Evolutionary conservation across 2,329 filamentous ascomycete species (phyloP).

Genomic region (Fusarium burgessii): DNA sequence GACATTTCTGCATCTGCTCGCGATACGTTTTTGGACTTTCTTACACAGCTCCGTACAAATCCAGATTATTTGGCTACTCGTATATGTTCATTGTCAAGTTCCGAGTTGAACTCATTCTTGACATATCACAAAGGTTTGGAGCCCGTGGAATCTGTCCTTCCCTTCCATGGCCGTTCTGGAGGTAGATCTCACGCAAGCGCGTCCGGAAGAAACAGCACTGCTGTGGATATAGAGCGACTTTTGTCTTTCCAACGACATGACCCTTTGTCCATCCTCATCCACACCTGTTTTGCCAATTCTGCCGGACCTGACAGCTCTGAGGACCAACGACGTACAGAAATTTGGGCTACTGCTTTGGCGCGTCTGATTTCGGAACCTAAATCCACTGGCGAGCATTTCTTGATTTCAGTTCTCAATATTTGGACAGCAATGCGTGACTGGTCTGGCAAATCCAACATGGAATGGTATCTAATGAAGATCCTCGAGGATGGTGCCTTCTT

Average conservation of each 20-base stretch:
- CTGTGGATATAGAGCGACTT: slow-evolving; percentile 79
- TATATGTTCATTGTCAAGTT: slow-evolving; percentile 78
- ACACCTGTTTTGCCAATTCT: slow-evolving; percentile 90
- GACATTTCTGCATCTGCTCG: slow-evolving; percentile 81
- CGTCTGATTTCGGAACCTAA: slow-evolving; percentile 83
- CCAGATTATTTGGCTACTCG: slow-evolving; percentile 88
- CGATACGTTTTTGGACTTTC: slow-evolving; percentile 81
- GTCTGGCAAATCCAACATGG: slow-evolving; percentile 89
- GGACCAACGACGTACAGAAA: slow-evolving; percentile 80
- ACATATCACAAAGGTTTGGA: slow-evolving; percentile 84
- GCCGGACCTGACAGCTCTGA: slow-evolving; percentile 84
- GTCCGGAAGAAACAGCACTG: slow-evolving; percentile 62
- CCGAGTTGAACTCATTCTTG: slow-evolving; percentile 82
- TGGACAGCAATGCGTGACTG: slow-evolving; percentile 90
- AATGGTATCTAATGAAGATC: slow-evolving; percentile 94
- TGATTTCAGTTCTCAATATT: slow-evolving; percentile 86
- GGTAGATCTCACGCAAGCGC: slow-evolving; percentile 59
- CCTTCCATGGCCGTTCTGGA: slow-evolving; percentile 69
- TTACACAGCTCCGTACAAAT: slow-evolving; percentile 86
- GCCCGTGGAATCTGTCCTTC: slow-evolving; percentile 84
- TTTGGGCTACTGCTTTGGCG: slow-evolving; percentile 91
- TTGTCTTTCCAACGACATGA: slow-evolving; percentile 91
- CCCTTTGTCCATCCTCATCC: slow-evolving; percentile 84
- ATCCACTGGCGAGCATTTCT: slow-evolving; percentile 80
- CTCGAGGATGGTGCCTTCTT: slow-evolving; percentile 93